Percentiles rank a stretch among this genome's conserved stretches.
These are phyloP conservation scores for Pichia rugopelliculosa DNA, from an alignment of 805 yeast genomes.

Conservation along the genomic window DNA sequence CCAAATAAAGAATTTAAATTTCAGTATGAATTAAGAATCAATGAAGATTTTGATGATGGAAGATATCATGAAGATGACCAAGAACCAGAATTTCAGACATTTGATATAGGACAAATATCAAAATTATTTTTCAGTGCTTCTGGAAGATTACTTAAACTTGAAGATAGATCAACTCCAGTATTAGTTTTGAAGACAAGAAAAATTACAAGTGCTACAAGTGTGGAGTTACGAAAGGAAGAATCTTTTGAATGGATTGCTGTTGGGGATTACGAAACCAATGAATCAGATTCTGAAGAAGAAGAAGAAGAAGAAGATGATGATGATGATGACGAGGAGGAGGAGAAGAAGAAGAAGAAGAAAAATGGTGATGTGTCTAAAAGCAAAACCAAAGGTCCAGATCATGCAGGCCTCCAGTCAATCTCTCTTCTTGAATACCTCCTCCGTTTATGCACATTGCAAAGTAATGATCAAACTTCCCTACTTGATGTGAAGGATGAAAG, in stretches of 20 bases:
- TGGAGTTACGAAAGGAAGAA: conserved; percentile 1
- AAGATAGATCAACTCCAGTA: conserved; percentile 58
- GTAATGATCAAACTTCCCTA: conserved; percentile 47
- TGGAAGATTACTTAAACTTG: conserved; percentile 55
- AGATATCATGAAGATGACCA: conserved; percentile 60
- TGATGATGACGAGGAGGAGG: conserved; percentile 23
- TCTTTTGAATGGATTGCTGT: conserved; percentile 44
- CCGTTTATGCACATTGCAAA: conserved; percentile 52
- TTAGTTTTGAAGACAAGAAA: conserved; percentile 47
- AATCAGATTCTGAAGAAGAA: conserved; percentile 15
- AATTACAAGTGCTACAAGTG: conserved; percentile 1
- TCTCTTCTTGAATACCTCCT: conserved; percentile 59
- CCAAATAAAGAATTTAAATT: conserved; percentile 21
- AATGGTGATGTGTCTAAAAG: conserved; percentile 11
- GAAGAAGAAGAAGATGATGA: conserved; percentile 21
- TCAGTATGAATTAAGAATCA: conserved; percentile 38
- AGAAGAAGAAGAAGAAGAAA: conserved; percentile 16
- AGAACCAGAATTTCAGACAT: conserved; percentile 27
- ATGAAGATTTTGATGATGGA: conserved; percentile 60
- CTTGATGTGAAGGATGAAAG: conserved; percentile 59
- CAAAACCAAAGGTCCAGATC: conserved; percentile 14
- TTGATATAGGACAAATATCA: conserved; percentile 36
- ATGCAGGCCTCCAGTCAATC: neutral
- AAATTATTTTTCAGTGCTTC: conserved; percentile 63
- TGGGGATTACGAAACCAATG: conserved; percentile 32